Evolutionary conservation across 805 yeast genomes (phyloP), one percentile per base, ranked within the genome.

Genomic region (Yamadazyma paraphyllophila): DNA sequence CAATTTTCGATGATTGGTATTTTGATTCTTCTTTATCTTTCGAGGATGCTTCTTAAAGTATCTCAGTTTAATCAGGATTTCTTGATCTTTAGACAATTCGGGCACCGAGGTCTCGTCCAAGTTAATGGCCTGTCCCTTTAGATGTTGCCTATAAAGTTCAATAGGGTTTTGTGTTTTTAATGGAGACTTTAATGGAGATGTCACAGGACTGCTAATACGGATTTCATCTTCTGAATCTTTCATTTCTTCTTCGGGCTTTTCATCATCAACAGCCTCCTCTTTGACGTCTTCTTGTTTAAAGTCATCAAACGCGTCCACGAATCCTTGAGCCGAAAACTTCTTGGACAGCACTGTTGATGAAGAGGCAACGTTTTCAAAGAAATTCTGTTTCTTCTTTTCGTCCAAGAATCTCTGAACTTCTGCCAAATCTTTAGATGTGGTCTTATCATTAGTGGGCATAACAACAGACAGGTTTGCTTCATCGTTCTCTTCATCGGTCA

Each of bases 401-500:
- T 66, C 67, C 25, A 70, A 43, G 33, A 65, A 64, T 42, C 60
- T 59, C 42, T 71, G 69, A 9, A 59, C 60, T 41, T 65, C 60
- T 4, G 12, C 39, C 20, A 68, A 53, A 38, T 66, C 64, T 40
- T 63, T 63, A 7, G 40, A 13, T 6, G 67, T 55, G 9, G 50
- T 44, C 13, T 45, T 41, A 26, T 43, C 50, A n/a, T 27, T 42
- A 2, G 13, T 15, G 2, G 45, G 29, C 45, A 44, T 56, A 2
- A 62, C 59, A 33, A 58, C 61, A 1, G 54, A 48, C 20, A 57
- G 60, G 32, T 58, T 55, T 2, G 51, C 53, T 36, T 66, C 52
- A 34, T 69, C 76, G 15, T 65, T 53, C 44, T 71, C 76, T 47
- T 70, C 76, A 41, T 70, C 75, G 1, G 73, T 66, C 20, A 70